phyloP scores from a whole-genome alignment of 306 rosid genomes.

The Clitoria ternatea region DNA sequence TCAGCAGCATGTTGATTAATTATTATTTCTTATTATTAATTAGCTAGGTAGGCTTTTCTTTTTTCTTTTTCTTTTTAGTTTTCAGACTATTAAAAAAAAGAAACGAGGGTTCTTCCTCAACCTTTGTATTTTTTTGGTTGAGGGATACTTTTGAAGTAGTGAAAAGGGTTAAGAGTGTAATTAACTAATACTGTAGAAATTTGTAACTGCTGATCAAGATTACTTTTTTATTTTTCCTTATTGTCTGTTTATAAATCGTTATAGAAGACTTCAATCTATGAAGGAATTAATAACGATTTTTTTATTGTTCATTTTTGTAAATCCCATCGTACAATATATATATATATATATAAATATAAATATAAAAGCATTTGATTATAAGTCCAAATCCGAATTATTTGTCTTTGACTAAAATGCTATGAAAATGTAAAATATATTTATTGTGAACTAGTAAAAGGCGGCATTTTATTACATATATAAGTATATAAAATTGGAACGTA shows the following conservation, averaged over 20 bases:
- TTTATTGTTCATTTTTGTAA: constrained; percentile 8
- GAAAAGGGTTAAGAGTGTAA: constrained; percentile 48
- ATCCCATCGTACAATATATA: not conserved
- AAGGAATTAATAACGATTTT: constrained; percentile 38
- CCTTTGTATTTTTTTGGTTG: constrained; percentile 68
- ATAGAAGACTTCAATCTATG: constrained; percentile 39
- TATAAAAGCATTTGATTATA: not conserved
- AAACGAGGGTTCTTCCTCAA: constrained; percentile 13
- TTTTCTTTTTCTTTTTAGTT: no score
- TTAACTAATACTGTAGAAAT: constrained; percentile 53
- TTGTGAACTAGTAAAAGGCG: not conserved
- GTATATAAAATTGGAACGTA: not conserved
- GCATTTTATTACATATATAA: not conserved
- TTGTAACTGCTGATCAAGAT: constrained; percentile 39
- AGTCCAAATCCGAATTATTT: not conserved
- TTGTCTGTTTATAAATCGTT: constrained; percentile 45
- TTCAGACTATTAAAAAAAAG: not conserved
- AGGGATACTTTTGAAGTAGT: constrained; percentile 36
- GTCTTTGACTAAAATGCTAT: constrained; percentile 10
- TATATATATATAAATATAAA: no score
- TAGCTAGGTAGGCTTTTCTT: no score
- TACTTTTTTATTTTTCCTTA: constrained; percentile 7
- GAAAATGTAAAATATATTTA: not conserved
- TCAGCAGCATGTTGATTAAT: constrained; percentile 81
- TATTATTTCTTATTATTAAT: not conserved